Evolutionary conservation across 768 basidiomycete genomes (phyloP).

Genomic region (Chalciporus chontae): DNA sequence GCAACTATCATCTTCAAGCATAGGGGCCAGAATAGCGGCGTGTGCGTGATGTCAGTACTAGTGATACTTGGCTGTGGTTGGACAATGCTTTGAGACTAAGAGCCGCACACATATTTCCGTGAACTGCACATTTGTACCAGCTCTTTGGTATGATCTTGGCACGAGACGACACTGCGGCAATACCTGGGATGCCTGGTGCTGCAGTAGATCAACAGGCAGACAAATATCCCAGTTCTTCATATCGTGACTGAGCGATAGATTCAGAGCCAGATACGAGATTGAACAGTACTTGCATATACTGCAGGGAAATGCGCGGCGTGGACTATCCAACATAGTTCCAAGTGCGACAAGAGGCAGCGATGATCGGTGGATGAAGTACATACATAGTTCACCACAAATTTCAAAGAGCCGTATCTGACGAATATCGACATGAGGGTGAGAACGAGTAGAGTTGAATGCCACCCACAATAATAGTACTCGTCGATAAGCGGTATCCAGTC

Average conservation of each 20-base stretch:
- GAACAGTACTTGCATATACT: background rate
- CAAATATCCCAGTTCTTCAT: background rate
- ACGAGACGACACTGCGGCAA: too few relatives aligned
- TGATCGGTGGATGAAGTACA: background rate
- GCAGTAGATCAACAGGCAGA: too few relatives aligned
- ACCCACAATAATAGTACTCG: slow-evolving; percentile 87
- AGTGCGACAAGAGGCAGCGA: background rate
- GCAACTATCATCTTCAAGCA: too few relatives aligned
- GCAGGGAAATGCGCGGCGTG: background rate
- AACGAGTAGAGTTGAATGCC: background rate
- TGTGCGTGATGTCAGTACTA: too few relatives aligned
- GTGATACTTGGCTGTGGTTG: too few relatives aligned
- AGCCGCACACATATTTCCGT: too few relatives aligned
- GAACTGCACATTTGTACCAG: too few relatives aligned
- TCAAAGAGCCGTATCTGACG: slow-evolving; percentile 44
- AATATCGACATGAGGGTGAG: slow-evolving; percentile 4
- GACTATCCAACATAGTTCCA: background rate
- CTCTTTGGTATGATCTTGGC: too few relatives aligned
- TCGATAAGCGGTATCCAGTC: slow-evolving; percentile 90
- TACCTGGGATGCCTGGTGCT: too few relatives aligned
- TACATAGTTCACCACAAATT: slow-evolving; percentile 4
- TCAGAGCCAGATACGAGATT: background rate
- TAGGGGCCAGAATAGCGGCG: too few relatives aligned
- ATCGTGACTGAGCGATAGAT: background rate
- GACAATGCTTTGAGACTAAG: too few relatives aligned